Evolutionary conservation across 176 grass and related monocot species (phyloP).

Genomic region (Musa troglodytarum): DNA sequence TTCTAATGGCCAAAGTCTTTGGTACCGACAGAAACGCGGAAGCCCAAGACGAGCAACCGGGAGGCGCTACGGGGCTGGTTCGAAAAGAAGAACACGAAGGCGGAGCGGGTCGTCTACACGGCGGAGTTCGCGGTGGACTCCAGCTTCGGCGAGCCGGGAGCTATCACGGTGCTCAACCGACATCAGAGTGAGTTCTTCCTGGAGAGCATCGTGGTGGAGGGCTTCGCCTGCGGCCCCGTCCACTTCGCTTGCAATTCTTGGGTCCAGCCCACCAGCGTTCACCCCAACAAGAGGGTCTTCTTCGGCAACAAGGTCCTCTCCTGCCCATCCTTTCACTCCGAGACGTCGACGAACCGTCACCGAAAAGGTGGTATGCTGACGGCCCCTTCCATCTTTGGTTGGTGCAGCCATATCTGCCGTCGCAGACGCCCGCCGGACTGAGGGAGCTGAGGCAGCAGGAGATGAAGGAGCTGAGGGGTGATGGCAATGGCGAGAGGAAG

Average conservation of each 20-base stretch:
- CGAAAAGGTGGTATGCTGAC: not conserved
- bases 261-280: slow-evolving; percentile 49
- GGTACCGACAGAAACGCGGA: slow-evolving; percentile 25
- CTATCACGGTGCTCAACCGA: slow-evolving; percentile 61
- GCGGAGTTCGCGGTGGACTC: slow-evolving; percentile 75
- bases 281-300: slow-evolving; percentile 43
- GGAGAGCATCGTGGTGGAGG: slow-evolving; percentile 76
- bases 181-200: slow-evolving; percentile 75
- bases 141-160: slow-evolving; percentile 67
- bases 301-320: slow-evolving; percentile 55
- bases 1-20: not conserved
- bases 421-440: slow-evolving; percentile 67
- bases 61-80: slow-evolving; percentile 58
- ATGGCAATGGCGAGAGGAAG: slow-evolving; percentile 41
- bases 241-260: slow-evolving; percentile 84
- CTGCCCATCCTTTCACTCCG: not conserved
- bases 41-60: slow-evolving; percentile 40
- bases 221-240: slow-evolving; percentile 44
- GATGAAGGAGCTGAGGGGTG: slow-evolving; percentile 49
- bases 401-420: slow-evolving; percentile 57
- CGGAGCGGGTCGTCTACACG: slow-evolving; percentile 65
- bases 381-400: too few species aligned
- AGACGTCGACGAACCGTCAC: not conserved
- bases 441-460: slow-evolving; percentile 40
- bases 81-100: slow-evolving; percentile 69